These are phyloP conservation scores for Geranium rotundifolium DNA, from an alignment of 345 rosid species.

Conservation along the genomic window DNA sequence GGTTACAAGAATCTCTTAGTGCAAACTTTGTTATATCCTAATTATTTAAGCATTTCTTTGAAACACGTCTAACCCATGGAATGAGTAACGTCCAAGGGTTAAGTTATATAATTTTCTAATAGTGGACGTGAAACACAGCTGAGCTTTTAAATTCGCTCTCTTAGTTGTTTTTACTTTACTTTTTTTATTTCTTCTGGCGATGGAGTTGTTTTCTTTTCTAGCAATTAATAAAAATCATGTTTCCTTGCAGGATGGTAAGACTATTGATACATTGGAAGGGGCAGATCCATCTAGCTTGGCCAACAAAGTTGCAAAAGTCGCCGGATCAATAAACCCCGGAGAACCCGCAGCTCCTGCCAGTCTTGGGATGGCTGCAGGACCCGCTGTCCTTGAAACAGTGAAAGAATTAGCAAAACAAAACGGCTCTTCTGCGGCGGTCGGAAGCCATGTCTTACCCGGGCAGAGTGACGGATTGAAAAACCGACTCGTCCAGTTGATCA, in stretches of 20 bases:
- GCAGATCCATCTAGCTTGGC: constrained; percentile 95
- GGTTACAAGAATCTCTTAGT: background rate
- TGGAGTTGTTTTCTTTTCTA: background rate
- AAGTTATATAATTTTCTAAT: background rate
- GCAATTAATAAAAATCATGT: background rate
- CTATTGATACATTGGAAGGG: constrained; percentile 76
- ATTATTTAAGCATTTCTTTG: background rate
- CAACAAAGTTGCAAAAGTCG: constrained; percentile 75
- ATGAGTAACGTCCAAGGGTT: background rate
- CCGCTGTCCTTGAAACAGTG: constrained; percentile 60
- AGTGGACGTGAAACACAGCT: background rate
- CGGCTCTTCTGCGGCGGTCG: constrained; percentile 21
- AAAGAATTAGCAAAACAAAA: constrained; percentile 57
- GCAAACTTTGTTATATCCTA: background rate
- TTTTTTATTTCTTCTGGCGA: background rate
- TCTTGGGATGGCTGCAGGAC: constrained; percentile 93
- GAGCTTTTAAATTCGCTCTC: background rate
- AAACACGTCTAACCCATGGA: background rate
- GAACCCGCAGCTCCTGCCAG: constrained; percentile 98
- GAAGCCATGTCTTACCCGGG: constrained; percentile 29
- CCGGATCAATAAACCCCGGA: constrained; percentile 45
- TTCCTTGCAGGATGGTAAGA: constrained; percentile 58
- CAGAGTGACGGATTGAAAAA: constrained; percentile 27
- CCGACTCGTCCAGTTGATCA: constrained; percentile 50
- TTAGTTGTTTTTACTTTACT: background rate